Base-by-base conservation (phyloP, 129 eudicot genomes). In the Lonicera japonica region DNA sequence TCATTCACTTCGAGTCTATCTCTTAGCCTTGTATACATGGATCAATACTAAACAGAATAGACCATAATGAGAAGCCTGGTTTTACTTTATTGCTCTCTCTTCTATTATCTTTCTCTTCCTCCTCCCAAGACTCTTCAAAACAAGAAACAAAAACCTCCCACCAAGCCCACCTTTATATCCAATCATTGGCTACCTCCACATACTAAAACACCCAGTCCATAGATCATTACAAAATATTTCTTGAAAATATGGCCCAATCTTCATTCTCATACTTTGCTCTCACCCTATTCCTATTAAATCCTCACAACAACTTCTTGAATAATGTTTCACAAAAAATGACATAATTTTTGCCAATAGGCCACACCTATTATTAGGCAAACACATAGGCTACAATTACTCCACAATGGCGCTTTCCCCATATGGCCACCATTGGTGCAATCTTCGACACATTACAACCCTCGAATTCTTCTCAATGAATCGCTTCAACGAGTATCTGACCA, bases 271-370 rank as follows among this genome's bases (percentile, higher is more conserved):
- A 4, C 57, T 79, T 21, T 86, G 83, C 0, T 23, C 22, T 36
- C 67, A 68, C 15, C 55, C 56, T 15, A 68, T 60, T 0, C 55
- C 79, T 15, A 64, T 76, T 3, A 71, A 75, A 55, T 72, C 89
- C 21, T 76, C 85, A 5, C 70, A 85, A 0, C 58, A 74, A 8
- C n/a, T 54, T 1, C 78, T 56, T 5, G 77, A 79, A 56, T 80
- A 83, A 55, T 83, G 89, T 60, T 83, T 75, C 46, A 59, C 82
- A 25, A 75, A 64, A 54, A 69, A 79, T 21, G 89, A 83, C 52
- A 45, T 83, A 25, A 25, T 67, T 0, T 60, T 83, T 5, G 85
- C 86, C 11, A 76, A 73, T 53, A 62, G 83, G 4, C 83, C 86
- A 0, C 58, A 40, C 14, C 21, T 51, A 0, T 34, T 72, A 0